Base-by-base conservation (phyloP, 2,329 filamentous ascomycete species). In the Sclerotinia spermophila region DNA sequence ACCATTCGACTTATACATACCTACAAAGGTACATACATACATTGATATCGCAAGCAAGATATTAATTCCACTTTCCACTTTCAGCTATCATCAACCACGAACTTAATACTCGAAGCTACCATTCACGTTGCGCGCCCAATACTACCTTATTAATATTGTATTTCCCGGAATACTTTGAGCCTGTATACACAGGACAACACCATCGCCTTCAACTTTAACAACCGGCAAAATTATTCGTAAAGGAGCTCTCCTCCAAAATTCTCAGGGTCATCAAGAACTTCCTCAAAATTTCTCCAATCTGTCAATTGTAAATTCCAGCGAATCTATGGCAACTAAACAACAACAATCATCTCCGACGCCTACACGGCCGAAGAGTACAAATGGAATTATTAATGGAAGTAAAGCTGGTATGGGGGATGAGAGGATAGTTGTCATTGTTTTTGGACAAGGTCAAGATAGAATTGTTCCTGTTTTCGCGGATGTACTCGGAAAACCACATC, bases 381-480 rank as follows among this genome's bases (percentile, higher is more conserved):
- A 78, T 74, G 79, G 80, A 58, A 74, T 79, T 40, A 78, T 78
- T 70, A 79, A 79, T 75, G 77, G 74, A 45, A 73, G 75, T 40
- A 79, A 76, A 64, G 77, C 78, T 40, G 76, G 75, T 30, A 51
- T 65, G 17, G 88, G 87, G 38, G 87, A 90, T 75, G 83, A 83
- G 13, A 84, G 88, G 69, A 88, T 86, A 64, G 86, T 88, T 40
- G 86, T 89, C 45, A 88, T 96, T 72, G 81, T 95, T 27, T 93
- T 90, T 79, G 89, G 90, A 17, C 83, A 84, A 33, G 90, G 87
- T 27, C 91, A 95, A 79, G 90, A 94, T 72, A 85, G 86, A 55
- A 92, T 96, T 73, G 88, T 94, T 40, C 87, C 87, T 33, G 83
- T 92, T 45, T 91, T 94, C 75, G 92, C 92, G 38, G 91, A 95